These are phyloP conservation scores for Penicillium freii DNA, from an alignment of 2,329 filamentous ascomycete genomes.

Conservation along the genomic window DNA sequence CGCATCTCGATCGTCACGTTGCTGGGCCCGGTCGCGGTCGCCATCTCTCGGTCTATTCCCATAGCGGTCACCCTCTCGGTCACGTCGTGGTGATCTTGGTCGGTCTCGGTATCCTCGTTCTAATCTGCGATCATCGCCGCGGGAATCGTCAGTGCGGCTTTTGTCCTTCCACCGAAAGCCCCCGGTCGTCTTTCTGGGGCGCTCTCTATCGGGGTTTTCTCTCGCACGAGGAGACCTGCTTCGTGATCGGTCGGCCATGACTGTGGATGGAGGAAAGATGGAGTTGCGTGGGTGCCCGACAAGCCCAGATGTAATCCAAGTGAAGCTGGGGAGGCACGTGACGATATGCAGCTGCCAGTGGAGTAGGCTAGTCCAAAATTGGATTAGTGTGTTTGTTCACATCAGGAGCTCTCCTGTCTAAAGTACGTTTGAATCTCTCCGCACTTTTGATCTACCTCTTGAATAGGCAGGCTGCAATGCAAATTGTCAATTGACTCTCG, in stretches of 20 bases:
- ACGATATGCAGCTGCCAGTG: conserved; percentile 11
- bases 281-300: conserved; percentile 20
- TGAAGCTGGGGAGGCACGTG: conserved; percentile 25
- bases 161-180: conserved; percentile 53
- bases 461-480: conserved; percentile 1
- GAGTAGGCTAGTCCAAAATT: conserved; percentile 1
- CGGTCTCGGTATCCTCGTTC: conserved; percentile 54
- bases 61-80: conserved; percentile 40
- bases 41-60: conserved; percentile 35
- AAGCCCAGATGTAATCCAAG: conserved; percentile 18
- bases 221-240: conserved; percentile 46
- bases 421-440: background rate
- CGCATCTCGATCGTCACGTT: conserved; percentile 27
- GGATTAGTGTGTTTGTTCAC: conserved; percentile 13
- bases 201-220: conserved; percentile 36
- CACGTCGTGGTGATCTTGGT: conserved; percentile 34
- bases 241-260: conserved; percentile 39
- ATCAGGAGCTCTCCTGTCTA: conserved; percentile 15
- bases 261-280: conserved; percentile 14
- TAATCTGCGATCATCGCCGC: conserved; percentile 48
- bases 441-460: background rate
- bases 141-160: conserved; percentile 49
- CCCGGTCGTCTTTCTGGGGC: conserved; percentile 38
- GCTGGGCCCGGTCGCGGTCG: conserved; percentile 42
- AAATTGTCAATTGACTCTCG: background rate